A percentile compares a stretch with the other conserved stretches of the same genome.
These are phyloP conservation scores for Capsicum pubescens DNA, from an alignment of 257 asterid genomes.

Conservation along the genomic window DNA sequence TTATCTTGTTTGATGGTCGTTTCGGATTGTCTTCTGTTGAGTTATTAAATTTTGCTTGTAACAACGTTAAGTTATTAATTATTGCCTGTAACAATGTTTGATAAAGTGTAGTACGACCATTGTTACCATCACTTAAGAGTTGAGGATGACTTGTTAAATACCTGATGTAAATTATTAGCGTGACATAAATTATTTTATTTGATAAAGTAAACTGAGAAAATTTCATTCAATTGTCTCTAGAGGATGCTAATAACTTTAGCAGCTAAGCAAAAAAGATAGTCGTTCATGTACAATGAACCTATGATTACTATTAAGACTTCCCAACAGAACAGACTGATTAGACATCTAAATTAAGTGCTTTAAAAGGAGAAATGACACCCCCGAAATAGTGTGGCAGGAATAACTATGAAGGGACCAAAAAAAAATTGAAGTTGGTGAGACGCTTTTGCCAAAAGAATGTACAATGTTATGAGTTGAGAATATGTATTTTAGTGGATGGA, in stretches of 20 bases:
- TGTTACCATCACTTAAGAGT: background rate
- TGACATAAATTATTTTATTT: background rate
- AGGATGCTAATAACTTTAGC: background rate
- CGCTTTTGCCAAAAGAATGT: background rate
- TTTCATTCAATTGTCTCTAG: background rate
- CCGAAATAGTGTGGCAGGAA: background rate
- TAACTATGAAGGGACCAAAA: background rate
- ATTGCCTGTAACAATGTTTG: constrained; percentile 26
- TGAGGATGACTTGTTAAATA: background rate
- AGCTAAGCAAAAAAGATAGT: background rate
- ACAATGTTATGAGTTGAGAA: background rate
- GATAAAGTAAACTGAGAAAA: background rate
- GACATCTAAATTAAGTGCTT: background rate
- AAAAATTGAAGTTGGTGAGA: background rate
- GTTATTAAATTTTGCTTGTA: constrained; percentile 30
- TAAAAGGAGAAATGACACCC: constrained; percentile 12
- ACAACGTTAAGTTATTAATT: constrained; percentile 23
- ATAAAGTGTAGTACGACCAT: background rate
- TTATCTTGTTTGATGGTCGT: constrained; percentile 30
- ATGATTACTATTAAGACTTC: background rate
- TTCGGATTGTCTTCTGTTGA: constrained; percentile 30
- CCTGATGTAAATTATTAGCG: background rate
- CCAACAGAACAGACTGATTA: background rate
- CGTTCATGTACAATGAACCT: constrained; percentile 3
- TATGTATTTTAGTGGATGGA: background rate